These are phyloP conservation scores for Nematocida sp. DNA, from an alignment of 371 early-diverging fungal species.

Conservation along the genomic window DNA sequence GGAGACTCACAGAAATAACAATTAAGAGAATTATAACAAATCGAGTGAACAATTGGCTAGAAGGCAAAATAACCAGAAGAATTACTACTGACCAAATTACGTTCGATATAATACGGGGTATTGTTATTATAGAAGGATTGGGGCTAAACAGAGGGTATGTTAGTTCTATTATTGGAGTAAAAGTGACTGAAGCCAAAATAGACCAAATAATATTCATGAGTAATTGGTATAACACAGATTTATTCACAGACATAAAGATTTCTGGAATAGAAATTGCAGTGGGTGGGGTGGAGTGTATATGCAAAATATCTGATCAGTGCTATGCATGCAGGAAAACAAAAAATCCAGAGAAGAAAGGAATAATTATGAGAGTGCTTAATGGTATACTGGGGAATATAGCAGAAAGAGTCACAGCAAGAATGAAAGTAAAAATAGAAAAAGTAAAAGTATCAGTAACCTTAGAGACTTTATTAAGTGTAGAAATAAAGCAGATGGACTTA, in stretches of 20 bases:
- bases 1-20: not conserved
- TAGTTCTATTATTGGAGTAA: not conserved
- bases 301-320: slow-evolving; percentile 6
- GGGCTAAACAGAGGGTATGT: not conserved
- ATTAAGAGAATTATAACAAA: slow-evolving; percentile 13
- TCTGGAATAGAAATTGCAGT: not conserved
- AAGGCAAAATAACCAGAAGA: slow-evolving; percentile 11
- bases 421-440: not conserved
- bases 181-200: not conserved
- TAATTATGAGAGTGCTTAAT: too few species aligned
- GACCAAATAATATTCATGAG: not conserved
- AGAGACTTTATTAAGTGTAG: not conserved
- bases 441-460: not conserved
- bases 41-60: not conserved
- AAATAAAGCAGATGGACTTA: not conserved
- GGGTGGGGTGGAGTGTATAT: slow-evolving; percentile 7
- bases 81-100: not conserved
- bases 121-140: slow-evolving; percentile 22
- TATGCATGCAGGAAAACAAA: not conserved
- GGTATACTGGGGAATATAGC: too few species aligned
- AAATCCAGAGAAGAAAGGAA: not conserved
- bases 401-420: not conserved
- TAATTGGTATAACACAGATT: slow-evolving; percentile 8
- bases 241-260: not conserved
- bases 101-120: slow-evolving; percentile 21